phyloP scores from a whole-genome alignment of 2,329 filamentous ascomycete genomes.

The Graphilbum fragrans region DNA sequence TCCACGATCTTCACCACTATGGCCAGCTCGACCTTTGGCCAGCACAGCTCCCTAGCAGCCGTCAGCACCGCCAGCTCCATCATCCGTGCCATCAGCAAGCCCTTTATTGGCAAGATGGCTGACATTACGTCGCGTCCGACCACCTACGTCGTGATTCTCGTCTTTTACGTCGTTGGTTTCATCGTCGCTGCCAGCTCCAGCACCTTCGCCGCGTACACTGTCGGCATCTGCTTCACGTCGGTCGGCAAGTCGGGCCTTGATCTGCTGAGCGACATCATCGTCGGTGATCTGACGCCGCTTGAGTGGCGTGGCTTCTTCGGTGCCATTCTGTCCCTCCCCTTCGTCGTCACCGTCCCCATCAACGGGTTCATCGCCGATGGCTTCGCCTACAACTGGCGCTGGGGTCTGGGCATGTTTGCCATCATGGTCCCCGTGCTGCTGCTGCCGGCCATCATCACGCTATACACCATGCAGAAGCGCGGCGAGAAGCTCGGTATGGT shows the following conservation, averaged over 20 bases:
- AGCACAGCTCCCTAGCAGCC: slow-evolving; percentile 19
- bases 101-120: slow-evolving; percentile 24
- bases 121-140: slow-evolving; percentile 25
- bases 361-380: slow-evolving; percentile 28
- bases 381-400: slow-evolving; percentile 36
- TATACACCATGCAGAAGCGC: slow-evolving; percentile 30
- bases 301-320: slow-evolving; percentile 25
- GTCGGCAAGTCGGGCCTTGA: slow-evolving; percentile 25
- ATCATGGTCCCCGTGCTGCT: slow-evolving; percentile 43
- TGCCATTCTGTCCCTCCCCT: slow-evolving; percentile 14
- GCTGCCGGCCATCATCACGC: slow-evolving; percentile 36
- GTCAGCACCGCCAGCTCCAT: slow-evolving; percentile 21
- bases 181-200: slow-evolving; percentile 20
- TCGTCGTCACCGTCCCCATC: slow-evolving; percentile 23
- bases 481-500: slow-evolving; percentile 30
- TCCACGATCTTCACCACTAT: slow-evolving; percentile 20
- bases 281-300: slow-evolving; percentile 22
- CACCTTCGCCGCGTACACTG: slow-evolving; percentile 20
- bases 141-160: slow-evolving; percentile 25
- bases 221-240: slow-evolving; percentile 23
- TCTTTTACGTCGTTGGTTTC: slow-evolving; percentile 24
- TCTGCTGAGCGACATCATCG: slow-evolving; percentile 23
- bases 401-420: slow-evolving; percentile 50
- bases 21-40: slow-evolving; percentile 20
- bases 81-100: slow-evolving; percentile 25